These are phyloP conservation scores for Musa balbisiana DNA, from an alignment of 202 grass and related monocot species.

Conservation along the genomic window DNA sequence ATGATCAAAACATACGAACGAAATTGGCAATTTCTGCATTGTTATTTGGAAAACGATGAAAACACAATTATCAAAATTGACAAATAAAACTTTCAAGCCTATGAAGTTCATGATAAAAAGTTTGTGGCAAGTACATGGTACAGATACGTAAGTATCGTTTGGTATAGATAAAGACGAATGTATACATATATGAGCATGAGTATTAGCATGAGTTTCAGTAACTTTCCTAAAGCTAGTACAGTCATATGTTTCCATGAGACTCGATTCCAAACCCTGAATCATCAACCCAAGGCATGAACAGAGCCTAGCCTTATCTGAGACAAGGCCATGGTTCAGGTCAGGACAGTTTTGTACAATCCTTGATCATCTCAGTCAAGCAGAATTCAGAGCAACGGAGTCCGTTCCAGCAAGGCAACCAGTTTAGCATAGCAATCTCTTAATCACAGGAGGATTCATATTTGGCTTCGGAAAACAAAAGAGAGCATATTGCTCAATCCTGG, in stretches of 20 bases:
- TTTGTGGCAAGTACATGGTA: background rate
- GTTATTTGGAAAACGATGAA: background rate
- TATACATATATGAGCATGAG: background rate
- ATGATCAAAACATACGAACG: background rate
- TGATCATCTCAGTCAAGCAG: background rate
- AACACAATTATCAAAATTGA: background rate
- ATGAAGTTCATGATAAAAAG: background rate
- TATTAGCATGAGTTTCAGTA: background rate
- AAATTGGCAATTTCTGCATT: constrained; percentile 6
- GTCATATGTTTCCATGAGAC: too few relatives aligned
- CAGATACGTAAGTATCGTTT: background rate
- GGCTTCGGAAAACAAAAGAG: too few relatives aligned
- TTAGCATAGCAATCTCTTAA: too few relatives aligned
- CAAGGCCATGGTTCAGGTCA: background rate
- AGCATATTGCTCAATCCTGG: too few relatives aligned
- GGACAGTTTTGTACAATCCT: background rate
- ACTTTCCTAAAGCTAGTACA: too few relatives aligned
- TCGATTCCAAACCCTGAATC: too few relatives aligned
- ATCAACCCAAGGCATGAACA: too few relatives aligned
- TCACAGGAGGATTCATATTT: too few relatives aligned
- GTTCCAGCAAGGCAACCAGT: too few relatives aligned
- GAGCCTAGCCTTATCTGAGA: too few relatives aligned
- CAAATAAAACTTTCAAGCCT: background rate
- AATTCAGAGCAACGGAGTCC: background rate
- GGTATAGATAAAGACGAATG: background rate